Base-by-base conservation (phyloP, 2,329 filamentous ascomycete species). In the Fusarium anguioides region DNA sequence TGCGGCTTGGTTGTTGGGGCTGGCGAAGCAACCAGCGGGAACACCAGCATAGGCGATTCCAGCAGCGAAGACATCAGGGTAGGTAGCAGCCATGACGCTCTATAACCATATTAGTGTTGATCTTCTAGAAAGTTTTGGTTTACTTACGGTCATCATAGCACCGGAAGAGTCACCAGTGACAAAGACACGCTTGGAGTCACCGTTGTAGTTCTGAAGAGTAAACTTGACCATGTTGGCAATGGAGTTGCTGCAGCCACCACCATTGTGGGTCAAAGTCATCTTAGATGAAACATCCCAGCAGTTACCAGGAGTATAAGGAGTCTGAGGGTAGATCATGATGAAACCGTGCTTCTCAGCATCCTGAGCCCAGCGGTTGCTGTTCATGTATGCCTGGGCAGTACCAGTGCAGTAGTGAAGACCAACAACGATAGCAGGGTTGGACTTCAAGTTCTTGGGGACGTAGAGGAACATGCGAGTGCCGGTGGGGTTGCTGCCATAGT, bases 171-270 rank as follows among this genome's bases (percentile, higher is more conserved):
- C 57, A 27, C 57, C 57, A 27, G 57, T 60, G 18, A 60, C 55
- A 18, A 60, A 60, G 2, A 60, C 57, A 10, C 31, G 33, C 57
- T 60, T 60, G 8, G 57, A 11, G 21, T 60, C 57, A 14, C 54
- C 57, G 1, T 15, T 60, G 37, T 60, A 60, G 18, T 60, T 15
- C 18, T 60, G 37, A 7, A 60, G 57, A 10, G 33, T 37, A 7
- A 42, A 58, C 31, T 60, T 60, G 45, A 41, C 57, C 57, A 60
- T 60, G 37, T 60, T 60, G 57, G 57, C 57, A 2, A 60, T 10
- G 15, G 57, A 60, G 11, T 15, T 60, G 15, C 57, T 60, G 37
- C 18, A 39, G 8, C 57, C 57, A 1, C 57, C 57, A 17, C 57
- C 57, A 4, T 60, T 14, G 2, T 60, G 57, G 9, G 55, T 60